Percentiles rank a stretch among this genome's conserved stretches.
Evolutionary conservation across 2,329 filamentous ascomycete genomes (phyloP).

Genomic region (Beauveria scarabaeidicola): DNA sequence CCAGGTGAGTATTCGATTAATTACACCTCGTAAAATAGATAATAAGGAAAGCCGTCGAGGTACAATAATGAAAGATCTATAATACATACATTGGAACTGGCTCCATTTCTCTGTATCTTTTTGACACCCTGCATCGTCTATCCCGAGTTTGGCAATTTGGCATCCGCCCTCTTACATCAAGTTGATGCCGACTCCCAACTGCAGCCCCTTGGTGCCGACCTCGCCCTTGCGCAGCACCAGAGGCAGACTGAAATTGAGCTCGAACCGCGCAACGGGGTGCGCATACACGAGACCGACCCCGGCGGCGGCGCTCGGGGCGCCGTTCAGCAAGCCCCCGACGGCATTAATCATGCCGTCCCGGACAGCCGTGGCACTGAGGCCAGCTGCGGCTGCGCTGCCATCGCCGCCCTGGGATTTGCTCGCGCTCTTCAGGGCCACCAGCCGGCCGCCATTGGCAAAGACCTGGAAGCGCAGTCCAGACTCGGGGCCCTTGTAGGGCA

Average conservation of each 20-base stretch:
- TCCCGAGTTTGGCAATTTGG: background rate
- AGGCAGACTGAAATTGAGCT: slow-evolving; percentile 90
- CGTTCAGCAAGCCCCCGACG: slow-evolving; percentile 61
- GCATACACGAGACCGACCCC: slow-evolving; percentile 91
- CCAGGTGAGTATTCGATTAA: background rate
- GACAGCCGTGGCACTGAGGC: slow-evolving; percentile 36
- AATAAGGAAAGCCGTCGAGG: background rate
- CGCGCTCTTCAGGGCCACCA: slow-evolving; percentile 64
- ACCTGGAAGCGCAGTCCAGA: slow-evolving; percentile 80
- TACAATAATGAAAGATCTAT: background rate
- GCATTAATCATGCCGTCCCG: slow-evolving; percentile 49
- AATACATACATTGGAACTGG: background rate
- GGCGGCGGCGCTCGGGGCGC: slow-evolving; percentile 75
- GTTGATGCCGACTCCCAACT: slow-evolving; percentile 93
- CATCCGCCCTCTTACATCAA: slow-evolving; percentile 58
- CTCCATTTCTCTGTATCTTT: background rate
- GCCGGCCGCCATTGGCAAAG: slow-evolving; percentile 82
- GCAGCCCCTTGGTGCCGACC: slow-evolving; percentile 80
- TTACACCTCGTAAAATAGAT: background rate
- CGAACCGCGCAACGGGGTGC: slow-evolving; percentile 85
- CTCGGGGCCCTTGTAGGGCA: slow-evolving; percentile 73
- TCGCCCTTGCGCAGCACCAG: slow-evolving; percentile 75
- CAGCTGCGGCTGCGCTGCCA: slow-evolving; percentile 18
- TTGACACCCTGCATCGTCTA: background rate
- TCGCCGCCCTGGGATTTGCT: slow-evolving; percentile 33